Base-by-base conservation (phyloP, 306 rosid genomes). In the Hippophae gyantsensis region DNA sequence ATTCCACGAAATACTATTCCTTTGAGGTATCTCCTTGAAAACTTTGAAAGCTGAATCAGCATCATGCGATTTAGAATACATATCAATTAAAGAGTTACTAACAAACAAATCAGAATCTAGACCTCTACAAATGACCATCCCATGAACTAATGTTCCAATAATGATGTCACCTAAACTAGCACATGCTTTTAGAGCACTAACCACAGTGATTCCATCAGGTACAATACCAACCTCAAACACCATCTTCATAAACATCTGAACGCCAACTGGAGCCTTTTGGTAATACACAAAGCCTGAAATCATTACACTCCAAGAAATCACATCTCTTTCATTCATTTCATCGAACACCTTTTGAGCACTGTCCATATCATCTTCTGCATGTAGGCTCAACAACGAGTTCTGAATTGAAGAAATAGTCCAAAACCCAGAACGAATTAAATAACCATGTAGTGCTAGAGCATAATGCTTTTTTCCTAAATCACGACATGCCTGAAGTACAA, bases 261-360 rank as follows among this genome's bases (percentile, higher is more conserved):
- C 8, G 25, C 80, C 80, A 61, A 48, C 38, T 27, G 48, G 57
- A n/a, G 82, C 68, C 42, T 73, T 62, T 58, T 44, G 71, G 56
- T 60, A 25, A 41, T 51, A 64, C 56, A 64, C 80, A 42, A 67
- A 74, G 42, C 86, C 80, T 18, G 74, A 62, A 7, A 63, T 81
- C 74, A 81, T 57, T 43, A 65, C 73, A 61, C 86, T 77, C 82
- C 78, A 81, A 50, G 86, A 69, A 48, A 81, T 45, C 13, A 70
- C 62, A 52, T 81, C 82, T 71, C 72, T 77, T 2, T 54, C 73
- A 45, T 43, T 12, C 73, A 71, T 81, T 77, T 77, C 80, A 42
- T 77, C 86, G 42, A 81, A 74, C 78, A 81, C 2, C 14, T 65
- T 77, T 14, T 10, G 70, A 4, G 73, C 82, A 48, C 58, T 12